Base-by-base conservation (phyloP, 2,329 filamentous ascomycete species). In the Didymella arachidicola region DNA sequence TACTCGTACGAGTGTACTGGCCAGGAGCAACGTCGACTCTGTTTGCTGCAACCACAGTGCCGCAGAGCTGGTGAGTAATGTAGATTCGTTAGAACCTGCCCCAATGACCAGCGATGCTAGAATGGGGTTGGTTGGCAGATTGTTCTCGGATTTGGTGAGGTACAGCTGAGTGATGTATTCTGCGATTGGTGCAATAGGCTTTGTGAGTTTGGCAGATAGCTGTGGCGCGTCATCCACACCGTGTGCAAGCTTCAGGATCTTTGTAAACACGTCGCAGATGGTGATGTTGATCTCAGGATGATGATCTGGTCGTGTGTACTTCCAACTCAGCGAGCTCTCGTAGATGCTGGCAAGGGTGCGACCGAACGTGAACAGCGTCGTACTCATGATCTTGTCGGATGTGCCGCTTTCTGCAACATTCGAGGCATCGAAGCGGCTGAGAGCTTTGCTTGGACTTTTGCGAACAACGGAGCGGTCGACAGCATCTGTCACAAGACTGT, bases 311-410 rank as follows among this genome's bases (percentile, higher is more conserved):
- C 85, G 83, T 7, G 85, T 82, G 73, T 96, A 97, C 65, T 89
- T 89, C 95, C 94, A 99, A 5, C 88, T 92, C 29, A 87, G 86
- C 36, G 90, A 91, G 75, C 90, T 95, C 78, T 96, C 93, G 66
- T 96, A 89, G 7, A 96, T 86, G 70, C 96, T 93, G 25, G 96
- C 84, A 63, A 92, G 83, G 2, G 89, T 88, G 65, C 90, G 88
- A 7, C 89, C 88, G 68, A 94, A 90, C 4, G 89, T 87, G 44
- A 89, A 80, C 38, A 92, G 82, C 18, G 93, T 88, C 46, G 86
- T 87, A 43, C 87, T 85, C 66, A 96, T 85, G 38, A 90, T 85
- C 72, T 92, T 89, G 65, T 96, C 90, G 5, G 93, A 90, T 30
- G 92, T 88, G 6, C 89, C 89, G 36, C 90, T 84, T 78, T 88